Base-by-base conservation (phyloP, 192 early-diverging fungal genomes). In the Coemansia sp. region DNA sequence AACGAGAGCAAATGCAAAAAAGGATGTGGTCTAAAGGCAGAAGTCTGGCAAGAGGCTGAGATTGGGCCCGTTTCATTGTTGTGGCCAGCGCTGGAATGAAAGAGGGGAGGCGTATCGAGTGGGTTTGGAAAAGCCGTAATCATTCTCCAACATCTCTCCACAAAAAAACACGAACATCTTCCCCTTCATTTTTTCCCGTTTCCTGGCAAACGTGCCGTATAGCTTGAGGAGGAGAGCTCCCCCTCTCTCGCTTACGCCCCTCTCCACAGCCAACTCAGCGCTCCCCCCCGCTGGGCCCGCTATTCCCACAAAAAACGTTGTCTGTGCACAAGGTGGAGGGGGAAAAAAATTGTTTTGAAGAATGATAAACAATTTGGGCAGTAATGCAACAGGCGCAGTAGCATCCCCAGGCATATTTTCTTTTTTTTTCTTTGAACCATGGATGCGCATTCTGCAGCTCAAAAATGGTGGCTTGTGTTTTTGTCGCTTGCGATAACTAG, bases 81-180 rank as follows among this genome's bases (percentile, higher is more conserved):
- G 53, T 56, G 53, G 29, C 53, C 29, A 56, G 29, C 53, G 24
- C 29, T 29, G 53, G 53, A 32, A 56, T 56, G 53, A 56, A 56
- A 16, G 53, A 13, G 50, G 53, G 52, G 24, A 13, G 52, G 53
- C 53, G 27, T 56, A 56, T 56, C 53, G 15, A 16, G 29, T 30
- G 45, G 45, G 45, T 7, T 47, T 47, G 45, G 45, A 35, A 64
- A 34, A 52, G 64, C 64, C 53, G 64, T 66, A 66, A 66, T 58
- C 64, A 66, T 66, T 66, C 64, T 66, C 64, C 53, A 32, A 7
- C 29, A 56, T 53, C 10, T 55, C 53, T 56, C 53, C 53, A 32
- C 53, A 58, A 66, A 53, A 47, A 35, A 29, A 39, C 22, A 45
- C 22, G 22, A 16, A 13, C 41, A 8, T 8, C 10, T 29, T 52